Evolutionary conservation across 352 stramenopile species (phyloP), one percentile per base, ranked within the genome.

Genomic region (Globisporangium nagaii): DNA sequence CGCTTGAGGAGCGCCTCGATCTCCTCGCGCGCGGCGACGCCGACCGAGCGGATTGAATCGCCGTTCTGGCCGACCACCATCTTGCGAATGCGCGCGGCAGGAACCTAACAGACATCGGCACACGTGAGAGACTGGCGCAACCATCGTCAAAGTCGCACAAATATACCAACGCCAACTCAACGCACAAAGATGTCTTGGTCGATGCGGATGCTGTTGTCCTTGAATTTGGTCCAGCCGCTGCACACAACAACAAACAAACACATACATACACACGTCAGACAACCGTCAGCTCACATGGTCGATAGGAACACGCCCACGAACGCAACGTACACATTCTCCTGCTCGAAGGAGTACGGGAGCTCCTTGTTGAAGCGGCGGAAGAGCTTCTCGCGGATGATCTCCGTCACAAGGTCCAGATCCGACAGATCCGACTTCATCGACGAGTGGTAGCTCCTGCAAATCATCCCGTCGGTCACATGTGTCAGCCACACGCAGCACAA

Each of bases 371-470:
- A 93, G 48, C 84, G 82, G n/a, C 79, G 62, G 57, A 86, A 95
- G 44, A 95, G 74, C 65, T 95, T 91, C 47, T 91, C 84, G 24
- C 84, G 82, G 51, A 95, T 95, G 65, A 95, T 95, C 57, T 95
- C 84, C 10, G 67, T 86, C 52, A 95, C 84, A 30, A 95, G 63
- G 20, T 91, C 82, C 47, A 95, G 54, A 49, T 93, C 83, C 3
- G 82, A 92, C 57, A 83, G 65, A 36, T 91, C 79, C 47, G 84
- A 93, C 70, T 85, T 85, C 64, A 92, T 86, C 1, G 79, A 90
- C 53, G 84, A 95, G 62, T 93, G 82, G 58, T 89, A 95, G 56
- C 75, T 86, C 71, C 72, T 73, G 34, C 13, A n/a, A 36, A 43
- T 25, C 52, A 57, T 6, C 44, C 2, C 12, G 34, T 34, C 27